Percentiles rank a stretch among this genome's conserved stretches.
Evolutionary conservation across 768 basidiomycete species (phyloP).

Genomic region (Leucosporidium creatinivorum): DNA sequence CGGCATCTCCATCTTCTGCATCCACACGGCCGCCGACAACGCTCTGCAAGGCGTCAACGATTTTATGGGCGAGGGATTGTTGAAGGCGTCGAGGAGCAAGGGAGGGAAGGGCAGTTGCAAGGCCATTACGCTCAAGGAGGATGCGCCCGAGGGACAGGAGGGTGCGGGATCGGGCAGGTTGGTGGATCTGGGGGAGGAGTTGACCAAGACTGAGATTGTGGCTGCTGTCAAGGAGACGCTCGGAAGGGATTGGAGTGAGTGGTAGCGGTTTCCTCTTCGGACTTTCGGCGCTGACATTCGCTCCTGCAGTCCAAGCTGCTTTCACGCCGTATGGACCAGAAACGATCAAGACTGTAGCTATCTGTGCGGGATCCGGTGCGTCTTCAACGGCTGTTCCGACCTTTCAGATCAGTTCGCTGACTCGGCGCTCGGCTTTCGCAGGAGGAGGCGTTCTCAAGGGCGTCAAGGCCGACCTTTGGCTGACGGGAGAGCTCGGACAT

Average conservation of each 20-base stretch:
- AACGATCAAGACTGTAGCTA: slow-evolving; percentile 56
- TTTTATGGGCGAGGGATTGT: slow-evolving; percentile 58
- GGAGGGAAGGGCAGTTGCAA: background rate
- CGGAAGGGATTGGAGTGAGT: slow-evolving; percentile 54
- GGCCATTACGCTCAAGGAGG: background rate
- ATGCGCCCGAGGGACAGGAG: slow-evolving; percentile 11
- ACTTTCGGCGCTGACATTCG: background rate
- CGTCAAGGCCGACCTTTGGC: slow-evolving; percentile 70
- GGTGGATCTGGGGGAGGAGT: slow-evolving; percentile 43
- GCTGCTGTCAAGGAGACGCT: slow-evolving; percentile 64
- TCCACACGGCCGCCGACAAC: slow-evolving; percentile 83
- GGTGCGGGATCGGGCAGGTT: slow-evolving; percentile 23
- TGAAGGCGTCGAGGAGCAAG: slow-evolving; percentile 3
- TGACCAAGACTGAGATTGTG: slow-evolving; percentile 56
- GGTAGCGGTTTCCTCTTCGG: background rate
- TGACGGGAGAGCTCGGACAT: slow-evolving; percentile 90
- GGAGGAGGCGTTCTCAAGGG: slow-evolving; percentile 54
- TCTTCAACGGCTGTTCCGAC: too few species aligned
- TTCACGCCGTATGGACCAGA: slow-evolving; percentile 5
- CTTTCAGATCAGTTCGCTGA: background rate
- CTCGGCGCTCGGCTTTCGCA: background rate
- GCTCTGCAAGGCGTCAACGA: slow-evolving; percentile 81
- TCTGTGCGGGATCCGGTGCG: slow-evolving; percentile 83
- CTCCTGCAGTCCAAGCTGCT: slow-evolving; percentile 26
- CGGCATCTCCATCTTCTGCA: slow-evolving; percentile 77